Evolutionary conservation across 352 stramenopile genomes (phyloP), one percentile per base, ranked within the genome.

Genomic region (Phytophthora pluvialis): DNA sequence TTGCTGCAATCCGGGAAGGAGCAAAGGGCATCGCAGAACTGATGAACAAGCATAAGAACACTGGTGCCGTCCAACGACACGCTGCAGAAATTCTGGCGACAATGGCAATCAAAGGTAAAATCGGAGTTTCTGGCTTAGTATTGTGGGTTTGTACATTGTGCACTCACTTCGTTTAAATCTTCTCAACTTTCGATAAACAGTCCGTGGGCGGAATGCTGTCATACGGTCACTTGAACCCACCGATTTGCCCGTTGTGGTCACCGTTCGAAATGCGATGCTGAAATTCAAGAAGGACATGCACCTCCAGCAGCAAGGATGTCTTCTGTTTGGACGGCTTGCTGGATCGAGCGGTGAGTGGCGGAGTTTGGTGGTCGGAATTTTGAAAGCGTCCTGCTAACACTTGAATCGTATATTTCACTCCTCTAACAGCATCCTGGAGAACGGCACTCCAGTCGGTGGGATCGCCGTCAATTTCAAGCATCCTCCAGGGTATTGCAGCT

Each of bases 261-360:
- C 63, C 18, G 65, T 80, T 40, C 60, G 70, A 21, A 45, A 58
- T n/a, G 78, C 83, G 1, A 79, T 89, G 64, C 44, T 78, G 6
- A 80, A 71, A 44, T 93, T 89, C 46, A 73, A 76, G 21, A 67
- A 72, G 25, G 77, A 90, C 26, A 75, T 64, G 38, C 13, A 59
- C 3, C 62, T 91, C 2, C 74, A 80, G 42, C 65, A 67, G 1
- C 53, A 80, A 33, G 64, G 56, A 0, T 78, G 79, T 39, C 36
- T 81, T 31, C 66, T 89, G 21, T 72, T 88, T 50, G 81, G 81
- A 26, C 75, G 70, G 5, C 72, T 89, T 5, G 78, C 76, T 11
- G 60, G 29, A 33, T 69, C 47, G 6, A 64, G 60, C 45, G 56
- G 75, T 83, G 29, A 32, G 55, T 60, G 18, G n/a, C 7, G 25